Evolutionary conservation across 75 land plant genomes (phyloP).

Genomic region (Cunninghamia lanceolata): DNA sequence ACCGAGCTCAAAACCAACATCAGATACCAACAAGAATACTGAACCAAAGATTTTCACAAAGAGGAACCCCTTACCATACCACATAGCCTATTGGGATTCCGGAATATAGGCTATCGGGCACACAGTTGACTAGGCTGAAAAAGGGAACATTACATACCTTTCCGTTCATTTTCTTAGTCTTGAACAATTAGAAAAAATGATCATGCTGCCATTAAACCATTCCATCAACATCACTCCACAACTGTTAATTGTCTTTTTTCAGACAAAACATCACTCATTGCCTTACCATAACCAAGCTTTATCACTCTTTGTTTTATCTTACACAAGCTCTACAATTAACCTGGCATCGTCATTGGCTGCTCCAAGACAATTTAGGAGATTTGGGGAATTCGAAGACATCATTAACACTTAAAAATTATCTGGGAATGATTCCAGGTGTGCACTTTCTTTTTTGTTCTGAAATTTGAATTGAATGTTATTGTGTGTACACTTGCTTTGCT

Average conservation of each 20-base stretch:
- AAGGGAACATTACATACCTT: no score
- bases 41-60: no score
- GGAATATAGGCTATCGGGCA: no score
- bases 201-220: no score
- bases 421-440: not conserved
- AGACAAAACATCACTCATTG: not conserved
- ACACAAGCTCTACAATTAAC: not conserved
- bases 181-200: no score
- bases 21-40: no score
- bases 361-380: not conserved
- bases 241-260: not conserved
- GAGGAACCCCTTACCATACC: no score
- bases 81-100: no score
- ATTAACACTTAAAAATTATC: not conserved
- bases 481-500: not conserved
- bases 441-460: not conserved
- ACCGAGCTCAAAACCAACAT: no score
- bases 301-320: not conserved
- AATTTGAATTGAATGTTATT: not conserved
- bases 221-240: not conserved
- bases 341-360: not conserved
- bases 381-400: not conserved
- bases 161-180: no score
- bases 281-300: not conserved
- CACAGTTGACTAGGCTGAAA: no score